phyloP scores from a whole-genome alignment of 78 protist species.

The Emiliania huxleyi region DNA sequence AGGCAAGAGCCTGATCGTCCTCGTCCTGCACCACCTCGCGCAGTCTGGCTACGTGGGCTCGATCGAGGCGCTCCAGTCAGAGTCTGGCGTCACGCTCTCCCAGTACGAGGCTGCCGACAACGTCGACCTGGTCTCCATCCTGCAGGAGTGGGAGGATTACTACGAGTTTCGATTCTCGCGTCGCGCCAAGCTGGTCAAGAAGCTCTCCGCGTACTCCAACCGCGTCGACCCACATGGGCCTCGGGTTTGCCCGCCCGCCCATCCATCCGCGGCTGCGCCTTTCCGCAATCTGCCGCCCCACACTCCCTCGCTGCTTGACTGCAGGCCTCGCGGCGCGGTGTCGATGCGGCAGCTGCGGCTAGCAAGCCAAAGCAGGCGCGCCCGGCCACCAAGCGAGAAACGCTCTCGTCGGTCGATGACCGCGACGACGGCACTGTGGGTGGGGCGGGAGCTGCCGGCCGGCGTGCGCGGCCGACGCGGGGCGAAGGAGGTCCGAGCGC shows the following conservation, averaged over 20 bases:
- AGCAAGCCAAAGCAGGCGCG: too few species aligned
- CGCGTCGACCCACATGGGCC: background rate
- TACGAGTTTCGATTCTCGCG: slow-evolving; percentile 53
- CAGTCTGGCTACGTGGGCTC: slow-evolving; percentile 24
- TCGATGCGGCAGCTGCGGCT: too few species aligned
- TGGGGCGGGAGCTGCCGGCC: too few species aligned
- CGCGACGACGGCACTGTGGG: too few species aligned
- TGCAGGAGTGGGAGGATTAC: slow-evolving; percentile 66
- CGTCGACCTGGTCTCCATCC: slow-evolving; percentile 48
- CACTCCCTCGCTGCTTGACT: too few species aligned
- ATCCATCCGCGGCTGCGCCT: too few species aligned
- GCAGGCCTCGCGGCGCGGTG: too few species aligned
- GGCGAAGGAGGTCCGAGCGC: too few species aligned
- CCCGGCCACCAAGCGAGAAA: too few species aligned
- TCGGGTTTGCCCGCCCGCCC: background rate
- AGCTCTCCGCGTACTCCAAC: background rate
- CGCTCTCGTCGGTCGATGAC: too few species aligned
- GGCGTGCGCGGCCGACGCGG: too few species aligned
- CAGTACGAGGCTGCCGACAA: slow-evolving; percentile 57
- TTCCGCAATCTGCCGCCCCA: too few species aligned
- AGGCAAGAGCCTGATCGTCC: background rate
- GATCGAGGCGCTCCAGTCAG: slow-evolving; percentile 21
- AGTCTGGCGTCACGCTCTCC: background rate
- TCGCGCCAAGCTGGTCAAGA: slow-evolving; percentile 21
- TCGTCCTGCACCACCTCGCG: background rate